phyloP scores from a whole-genome alignment of 371 early-diverging fungal species.

The Mortierella sp. region DNA sequence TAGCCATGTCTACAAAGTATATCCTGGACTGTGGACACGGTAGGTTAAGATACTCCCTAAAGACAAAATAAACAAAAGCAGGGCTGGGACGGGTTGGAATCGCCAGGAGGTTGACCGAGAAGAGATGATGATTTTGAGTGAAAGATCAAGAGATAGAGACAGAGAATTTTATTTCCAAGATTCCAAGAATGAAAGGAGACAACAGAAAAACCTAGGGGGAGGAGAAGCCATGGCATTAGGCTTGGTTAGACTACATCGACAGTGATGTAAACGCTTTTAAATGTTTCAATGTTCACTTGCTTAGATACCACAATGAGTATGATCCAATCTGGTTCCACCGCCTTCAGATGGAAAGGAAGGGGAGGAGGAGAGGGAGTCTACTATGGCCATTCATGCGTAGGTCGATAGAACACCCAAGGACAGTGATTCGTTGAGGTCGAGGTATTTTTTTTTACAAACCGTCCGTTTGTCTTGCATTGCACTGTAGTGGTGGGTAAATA shows the following conservation, averaged over 20 bases:
- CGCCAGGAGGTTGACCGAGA: neutral
- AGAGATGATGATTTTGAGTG: too few species aligned
- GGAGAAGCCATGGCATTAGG: too few species aligned
- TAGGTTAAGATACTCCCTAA: neutral
- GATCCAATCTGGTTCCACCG: neutral
- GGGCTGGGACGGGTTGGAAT: slow-evolving; percentile 13
- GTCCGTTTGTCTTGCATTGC: neutral
- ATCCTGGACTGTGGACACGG: neutral
- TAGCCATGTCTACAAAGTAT: too few species aligned
- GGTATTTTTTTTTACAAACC: neutral
- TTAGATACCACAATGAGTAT: neutral
- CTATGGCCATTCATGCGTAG: neutral
- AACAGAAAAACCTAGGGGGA: neutral
- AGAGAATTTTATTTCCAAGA: too few species aligned
- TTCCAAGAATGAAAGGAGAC: neutral
- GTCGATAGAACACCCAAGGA: neutral
- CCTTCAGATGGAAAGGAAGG: neutral
- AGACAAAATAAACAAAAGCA: neutral
- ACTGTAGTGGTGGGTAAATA: neutral
- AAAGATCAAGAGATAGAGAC: too few species aligned
- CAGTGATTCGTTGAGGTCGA: neutral
- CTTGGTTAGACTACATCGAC: too few species aligned
- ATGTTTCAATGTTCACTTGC: too few species aligned
- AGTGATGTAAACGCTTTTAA: too few species aligned
- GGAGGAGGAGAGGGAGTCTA: too few species aligned